Base-by-base conservation (phyloP, 2,329 filamentous ascomycete genomes). In the Simplicillium sp. region DNA sequence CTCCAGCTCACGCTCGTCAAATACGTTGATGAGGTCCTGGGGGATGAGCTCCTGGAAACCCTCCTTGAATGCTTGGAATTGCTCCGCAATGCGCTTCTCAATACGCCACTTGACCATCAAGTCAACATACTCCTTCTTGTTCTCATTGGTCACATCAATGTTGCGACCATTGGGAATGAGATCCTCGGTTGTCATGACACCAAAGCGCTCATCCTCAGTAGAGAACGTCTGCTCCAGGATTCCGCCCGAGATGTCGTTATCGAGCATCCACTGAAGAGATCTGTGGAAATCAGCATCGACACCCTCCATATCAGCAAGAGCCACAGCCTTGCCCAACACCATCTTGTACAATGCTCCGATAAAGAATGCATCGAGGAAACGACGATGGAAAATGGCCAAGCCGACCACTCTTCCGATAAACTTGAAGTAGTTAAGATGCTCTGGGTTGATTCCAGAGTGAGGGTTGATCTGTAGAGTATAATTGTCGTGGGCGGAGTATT, bases 401-500 rank as follows among this genome's bases (percentile, higher is more conserved):
- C 92, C 92, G 44, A 98, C 92, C 20, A 98, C 92, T 45, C 92
- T 87, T 37, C 92, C 92, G 56, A 98, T 98, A 59, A 98, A 98
- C 65, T 95, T 97, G 80, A 98, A 98, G 69, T 97, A 98, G 62
- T 96, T 97, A 55, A 98, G 71, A 77, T 98, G 92, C 66, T 98
- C 92, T 1, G 92, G 92, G 65, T 98, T 98, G 66, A 98, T 97
- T 49, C 92, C 92, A 15, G 92, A 98, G 64, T 98, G 92, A 36
- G 92, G 92, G 68, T 98, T 98, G 71, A 98, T 98, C 67, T 98
- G 92, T 41, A 98, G 83, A 25, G 92, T 98, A 68, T 98, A 98
- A 69, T 98, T 98, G 78, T 98, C 92, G 71, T 98, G 92, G 32
- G 92, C 92, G 18, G 92, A 97, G 65, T 98, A 98, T 67, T 98